phyloP scores from a whole-genome alignment of 306 rosid genomes.

The Astragalus glycyphyllos region DNA sequence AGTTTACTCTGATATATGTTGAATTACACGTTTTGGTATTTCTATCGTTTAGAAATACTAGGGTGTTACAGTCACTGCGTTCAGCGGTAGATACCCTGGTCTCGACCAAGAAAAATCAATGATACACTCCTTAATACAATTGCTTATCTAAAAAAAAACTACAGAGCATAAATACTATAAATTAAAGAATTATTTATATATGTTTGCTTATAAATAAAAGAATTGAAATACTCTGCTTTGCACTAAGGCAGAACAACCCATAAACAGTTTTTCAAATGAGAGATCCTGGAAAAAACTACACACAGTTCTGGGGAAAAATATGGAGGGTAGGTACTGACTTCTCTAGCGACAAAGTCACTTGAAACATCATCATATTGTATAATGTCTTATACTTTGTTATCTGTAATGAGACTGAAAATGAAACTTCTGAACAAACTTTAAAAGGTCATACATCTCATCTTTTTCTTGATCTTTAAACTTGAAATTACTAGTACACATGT shows the following conservation, averaged over 20 bases:
- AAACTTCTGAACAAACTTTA: neutral
- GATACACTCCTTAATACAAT: too few relatives aligned
- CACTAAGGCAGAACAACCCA: constrained; percentile 14
- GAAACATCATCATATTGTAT: constrained; percentile 68
- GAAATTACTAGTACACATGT: constrained; percentile 77
- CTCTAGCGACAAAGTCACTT: constrained; percentile 64
- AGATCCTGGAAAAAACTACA: neutral
- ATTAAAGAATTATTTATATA: too few relatives aligned
- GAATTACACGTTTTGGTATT: too few relatives aligned
- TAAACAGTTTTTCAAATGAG: neutral
- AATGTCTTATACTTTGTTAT: constrained; percentile 47
- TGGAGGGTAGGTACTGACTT: constrained; percentile 52
- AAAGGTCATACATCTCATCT: constrained; percentile 45
- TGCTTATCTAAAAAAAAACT: too few relatives aligned
- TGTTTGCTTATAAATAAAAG: too few relatives aligned
- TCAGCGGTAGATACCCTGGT: too few relatives aligned
- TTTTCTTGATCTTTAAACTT: constrained; percentile 58
- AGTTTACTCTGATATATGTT: too few relatives aligned
- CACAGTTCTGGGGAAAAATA: neutral
- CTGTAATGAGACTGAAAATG: constrained; percentile 39
- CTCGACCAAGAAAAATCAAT: too few relatives aligned
- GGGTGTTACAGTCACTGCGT: too few relatives aligned
- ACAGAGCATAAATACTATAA: too few relatives aligned
- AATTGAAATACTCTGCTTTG: neutral
- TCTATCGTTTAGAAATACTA: too few relatives aligned